Conservation (phyloP, 148 eudicot species). For the Heliamphora exappendiculata region DNA sequence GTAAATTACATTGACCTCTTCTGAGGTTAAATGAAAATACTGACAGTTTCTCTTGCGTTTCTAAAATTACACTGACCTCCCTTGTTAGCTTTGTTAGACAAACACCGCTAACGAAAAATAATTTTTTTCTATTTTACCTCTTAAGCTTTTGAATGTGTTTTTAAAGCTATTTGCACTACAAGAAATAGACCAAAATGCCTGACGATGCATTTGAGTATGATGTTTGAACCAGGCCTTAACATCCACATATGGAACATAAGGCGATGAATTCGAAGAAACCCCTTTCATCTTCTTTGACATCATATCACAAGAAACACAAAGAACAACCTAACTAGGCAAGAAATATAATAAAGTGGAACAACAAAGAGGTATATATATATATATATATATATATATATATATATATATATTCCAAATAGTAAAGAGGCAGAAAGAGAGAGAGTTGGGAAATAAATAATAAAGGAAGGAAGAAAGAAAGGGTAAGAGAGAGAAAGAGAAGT, state of each 20-base stretch:
- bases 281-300: slow-evolving; percentile 42
- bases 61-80: too few relatives aligned
- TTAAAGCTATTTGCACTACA: too few relatives aligned
- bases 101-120: too few relatives aligned
- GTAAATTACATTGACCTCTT: too few relatives aligned
- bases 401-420: not conserved
- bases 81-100: too few relatives aligned
- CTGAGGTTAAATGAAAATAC: too few relatives aligned
- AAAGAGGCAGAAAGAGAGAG: slow-evolving; percentile 7
- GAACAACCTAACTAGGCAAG: slow-evolving; percentile 1
- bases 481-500: slow-evolving; percentile 11
- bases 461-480: not conserved
- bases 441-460: slow-evolving; percentile 14
- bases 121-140: too few relatives aligned
- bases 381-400: too few relatives aligned
- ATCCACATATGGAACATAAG: slow-evolving; percentile 20
- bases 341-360: slow-evolving; percentile 1
- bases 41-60: too few relatives aligned
- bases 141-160: too few relatives aligned
- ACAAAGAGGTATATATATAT: not conserved
- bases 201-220: slow-evolving; percentile 37
- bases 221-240: slow-evolving; percentile 29
- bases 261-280: slow-evolving; percentile 22
- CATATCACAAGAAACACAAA: slow-evolving; percentile 18
- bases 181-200: too few relatives aligned